Conservation (phyloP, 2,329 filamentous ascomycete genomes). For the Diaporthe citri region DNA sequence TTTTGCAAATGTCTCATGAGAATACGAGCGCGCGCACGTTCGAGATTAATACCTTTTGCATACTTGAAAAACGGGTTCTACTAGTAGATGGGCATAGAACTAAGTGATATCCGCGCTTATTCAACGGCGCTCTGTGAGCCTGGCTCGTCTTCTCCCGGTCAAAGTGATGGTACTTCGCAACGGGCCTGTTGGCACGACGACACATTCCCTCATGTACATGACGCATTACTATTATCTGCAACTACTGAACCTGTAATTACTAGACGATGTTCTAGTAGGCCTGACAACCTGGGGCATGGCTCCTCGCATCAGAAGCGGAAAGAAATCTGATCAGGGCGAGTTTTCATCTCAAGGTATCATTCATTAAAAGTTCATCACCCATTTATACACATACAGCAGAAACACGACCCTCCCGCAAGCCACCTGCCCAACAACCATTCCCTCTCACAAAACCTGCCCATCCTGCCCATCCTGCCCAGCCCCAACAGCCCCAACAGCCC, state of each 20-base stretch:
- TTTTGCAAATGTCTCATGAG: conserved; percentile 4
- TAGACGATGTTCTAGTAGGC: no score
- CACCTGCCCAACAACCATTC: not conserved
- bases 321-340: not conserved
- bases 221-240: not conserved
- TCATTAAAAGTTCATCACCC: not conserved
- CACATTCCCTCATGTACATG: not conserved
- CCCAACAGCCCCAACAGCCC: not conserved
- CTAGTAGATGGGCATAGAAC: conserved; percentile 28
- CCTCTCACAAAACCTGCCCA: not conserved
- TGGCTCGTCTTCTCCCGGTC: no score
- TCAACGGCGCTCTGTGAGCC: not conserved
- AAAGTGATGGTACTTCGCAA: not conserved
- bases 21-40: not conserved
- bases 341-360: not conserved
- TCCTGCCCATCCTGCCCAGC: not conserved
- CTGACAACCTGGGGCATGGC: not conserved
- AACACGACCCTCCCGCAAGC: not conserved
- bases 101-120: not conserved
- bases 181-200: not conserved
- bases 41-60: not conserved
- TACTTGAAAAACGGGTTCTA: not conserved
- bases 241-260: not conserved
- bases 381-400: not conserved
- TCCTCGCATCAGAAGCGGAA: no score